Evolutionary conservation across 1,284 basidiomycete species (phyloP).

Genomic region (Ustilago sp.): DNA sequence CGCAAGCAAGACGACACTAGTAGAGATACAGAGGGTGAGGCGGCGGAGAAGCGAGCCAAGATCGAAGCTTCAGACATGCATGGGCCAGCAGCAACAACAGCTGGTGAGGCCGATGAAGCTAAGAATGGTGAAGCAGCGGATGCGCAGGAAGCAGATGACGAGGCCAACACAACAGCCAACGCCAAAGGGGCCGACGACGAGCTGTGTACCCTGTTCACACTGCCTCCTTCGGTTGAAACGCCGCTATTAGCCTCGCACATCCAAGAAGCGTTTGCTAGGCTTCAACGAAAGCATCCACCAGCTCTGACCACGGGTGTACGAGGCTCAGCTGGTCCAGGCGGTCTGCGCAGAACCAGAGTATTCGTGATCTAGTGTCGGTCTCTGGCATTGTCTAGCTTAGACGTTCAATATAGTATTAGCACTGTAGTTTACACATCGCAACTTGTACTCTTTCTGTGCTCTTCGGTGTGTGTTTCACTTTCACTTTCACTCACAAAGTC

Average conservation of each 20-base stretch:
- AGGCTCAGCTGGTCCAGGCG: slow-evolving; percentile 57
- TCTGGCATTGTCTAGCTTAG: no score
- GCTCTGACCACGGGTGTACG: slow-evolving; percentile 47
- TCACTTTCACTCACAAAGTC: no score
- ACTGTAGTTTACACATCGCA: background rate
- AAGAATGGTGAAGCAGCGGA: slow-evolving; percentile 1
- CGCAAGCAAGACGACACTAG: slow-evolving; percentile 11
- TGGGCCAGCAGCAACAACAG: slow-evolving; percentile 2
- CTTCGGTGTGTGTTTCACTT: background rate
- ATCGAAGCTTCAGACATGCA: background rate
- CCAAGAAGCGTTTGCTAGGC: slow-evolving; percentile 63
- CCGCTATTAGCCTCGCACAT: slow-evolving; percentile 62
- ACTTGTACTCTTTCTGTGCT: background rate
- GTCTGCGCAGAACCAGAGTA: slow-evolving; percentile 59
- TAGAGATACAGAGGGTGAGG: background rate
- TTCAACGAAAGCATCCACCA: slow-evolving; percentile 54
- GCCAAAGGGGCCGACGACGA: slow-evolving; percentile 23
- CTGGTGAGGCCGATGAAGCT: slow-evolving; percentile 3
- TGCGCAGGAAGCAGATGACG: background rate
- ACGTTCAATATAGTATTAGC: background rate
- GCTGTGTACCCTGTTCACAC: slow-evolving; percentile 56
- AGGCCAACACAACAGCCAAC: background rate
- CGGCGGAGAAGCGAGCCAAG: slow-evolving; percentile 18
- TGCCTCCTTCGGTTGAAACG: slow-evolving; percentile 46
- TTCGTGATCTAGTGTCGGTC: slow-evolving; percentile 52